A percentile compares a stretch with the other conserved stretches of the same genome.
Conservation (phyloP, 179 eudicot genomes). For the Heliamphora pulchella region DNA sequence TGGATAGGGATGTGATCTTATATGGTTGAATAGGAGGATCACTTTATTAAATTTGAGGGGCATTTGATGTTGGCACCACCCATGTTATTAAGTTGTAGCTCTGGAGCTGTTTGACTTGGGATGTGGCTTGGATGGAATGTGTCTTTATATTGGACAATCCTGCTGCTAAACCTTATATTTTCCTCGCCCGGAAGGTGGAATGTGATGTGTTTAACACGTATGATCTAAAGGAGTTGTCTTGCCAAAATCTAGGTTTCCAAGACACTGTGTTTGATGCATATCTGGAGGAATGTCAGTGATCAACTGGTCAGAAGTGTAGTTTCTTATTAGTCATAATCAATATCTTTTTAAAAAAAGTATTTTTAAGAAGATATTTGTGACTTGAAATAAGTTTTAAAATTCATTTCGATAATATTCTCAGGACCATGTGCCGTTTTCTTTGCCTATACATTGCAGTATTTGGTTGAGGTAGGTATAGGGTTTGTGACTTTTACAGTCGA, state of each 20-base stretch:
- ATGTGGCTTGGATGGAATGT: neutral
- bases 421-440: no score
- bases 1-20: constrained; percentile 11
- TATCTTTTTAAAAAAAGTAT: no score
- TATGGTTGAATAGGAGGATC: neutral
- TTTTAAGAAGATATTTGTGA: no score
- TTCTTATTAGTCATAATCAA: neutral
- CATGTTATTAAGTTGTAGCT: constrained; percentile 4
- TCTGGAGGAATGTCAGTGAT: neutral
- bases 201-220: neutral
- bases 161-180: neutral
- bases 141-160: neutral
- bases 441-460: no score
- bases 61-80: no score
- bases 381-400: no score
- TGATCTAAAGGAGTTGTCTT: neutral
- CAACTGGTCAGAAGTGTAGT: neutral
- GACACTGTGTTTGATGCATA: neutral
- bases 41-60: no score
- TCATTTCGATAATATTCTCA: no score
- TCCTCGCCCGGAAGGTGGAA: neutral
- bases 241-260: neutral
- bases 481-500: no score
- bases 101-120: constrained; percentile 12
- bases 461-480: no score